Percentiles rank a stretch among this genome's conserved stretches.
These are phyloP conservation scores for Coccinonectria pachysandricola DNA, from an alignment of 2,329 filamentous ascomycete species.

Conservation along the genomic window DNA sequence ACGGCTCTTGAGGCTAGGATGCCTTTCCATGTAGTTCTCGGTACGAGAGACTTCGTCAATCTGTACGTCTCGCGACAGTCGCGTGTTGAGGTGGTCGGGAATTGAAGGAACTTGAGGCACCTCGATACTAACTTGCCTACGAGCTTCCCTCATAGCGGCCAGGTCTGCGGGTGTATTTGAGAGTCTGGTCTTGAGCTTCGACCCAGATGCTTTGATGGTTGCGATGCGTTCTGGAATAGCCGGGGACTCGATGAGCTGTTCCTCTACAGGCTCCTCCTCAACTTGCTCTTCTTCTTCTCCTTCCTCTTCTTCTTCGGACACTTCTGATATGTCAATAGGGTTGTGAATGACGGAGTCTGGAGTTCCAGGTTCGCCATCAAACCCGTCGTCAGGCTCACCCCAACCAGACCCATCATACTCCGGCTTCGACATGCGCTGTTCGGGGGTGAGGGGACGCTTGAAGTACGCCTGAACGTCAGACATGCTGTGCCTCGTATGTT, in stretches of 20 bases:
- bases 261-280: conserved; percentile 31
- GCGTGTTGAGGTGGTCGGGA: conserved; percentile 48
- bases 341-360: conserved; percentile 88
- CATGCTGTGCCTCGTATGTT: conserved; percentile 22
- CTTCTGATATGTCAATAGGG: too few species aligned
- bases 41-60: conserved; percentile 25
- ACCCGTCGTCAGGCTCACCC: conserved; percentile 42
- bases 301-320: conserved; percentile 27
- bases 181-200: conserved; percentile 77
- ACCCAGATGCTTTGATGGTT: conserved; percentile 81
- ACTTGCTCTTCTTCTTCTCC: too few species aligned
- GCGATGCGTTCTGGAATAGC: conserved; percentile 71
- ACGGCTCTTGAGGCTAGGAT: conserved; percentile 68
- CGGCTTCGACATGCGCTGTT: conserved; percentile 42
- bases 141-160: conserved; percentile 72
- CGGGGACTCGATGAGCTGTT: conserved; percentile 42
- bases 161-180: conserved; percentile 82
- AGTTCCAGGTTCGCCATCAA: conserved; percentile 55
- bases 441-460: conserved; percentile 40
- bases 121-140: conserved; percentile 75
- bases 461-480: conserved; percentile 25
- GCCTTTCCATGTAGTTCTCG: conserved; percentile 43
- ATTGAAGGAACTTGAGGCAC: conserved; percentile 49
- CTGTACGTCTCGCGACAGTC: conserved; percentile 39
- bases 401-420: conserved; percentile 55